phyloP scores from a whole-genome alignment of 2,329 filamentous ascomycete genomes.

The Apiospora rasikravindrae region DNA sequence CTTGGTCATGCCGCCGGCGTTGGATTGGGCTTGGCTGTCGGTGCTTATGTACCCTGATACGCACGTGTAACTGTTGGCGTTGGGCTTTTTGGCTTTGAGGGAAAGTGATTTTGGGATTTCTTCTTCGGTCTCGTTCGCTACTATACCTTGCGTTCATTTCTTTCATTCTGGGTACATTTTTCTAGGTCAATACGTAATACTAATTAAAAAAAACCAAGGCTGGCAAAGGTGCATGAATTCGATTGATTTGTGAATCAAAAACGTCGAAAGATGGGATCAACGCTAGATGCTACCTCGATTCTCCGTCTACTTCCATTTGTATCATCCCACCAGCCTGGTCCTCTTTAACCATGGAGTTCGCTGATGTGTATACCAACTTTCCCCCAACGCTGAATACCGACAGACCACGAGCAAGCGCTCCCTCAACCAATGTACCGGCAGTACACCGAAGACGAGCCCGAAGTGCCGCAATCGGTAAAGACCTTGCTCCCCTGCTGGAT shows the following conservation, averaged over 20 bases:
- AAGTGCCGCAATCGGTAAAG: conserved; percentile 39
- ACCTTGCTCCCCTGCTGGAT: conserved; percentile 48
- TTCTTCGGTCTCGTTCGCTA: background rate
- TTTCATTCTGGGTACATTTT: too few relatives aligned
- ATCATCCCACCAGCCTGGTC: background rate
- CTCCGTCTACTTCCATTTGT: background rate
- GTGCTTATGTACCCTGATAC: background rate
- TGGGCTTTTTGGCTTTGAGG: background rate
- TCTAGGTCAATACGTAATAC: too few relatives aligned
- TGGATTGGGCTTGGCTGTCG: background rate
- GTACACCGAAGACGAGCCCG: conserved; percentile 34
- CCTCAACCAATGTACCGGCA: conserved; percentile 26
- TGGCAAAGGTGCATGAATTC: background rate
- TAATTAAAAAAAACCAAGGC: background rate
- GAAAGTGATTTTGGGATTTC: background rate
- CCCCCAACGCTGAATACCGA: too few relatives aligned
- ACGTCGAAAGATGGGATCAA: background rate
- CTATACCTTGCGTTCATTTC: background rate
- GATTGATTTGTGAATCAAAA: background rate
- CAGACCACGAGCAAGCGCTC: too few relatives aligned
- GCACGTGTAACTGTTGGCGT: background rate
- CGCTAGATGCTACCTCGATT: background rate
- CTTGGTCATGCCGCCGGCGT: background rate
- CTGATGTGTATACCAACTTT: background rate
- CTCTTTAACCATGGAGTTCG: background rate